phyloP scores from a whole-genome alignment of 1,284 basidiomycete species.

The Agaricales sp. region DNA sequence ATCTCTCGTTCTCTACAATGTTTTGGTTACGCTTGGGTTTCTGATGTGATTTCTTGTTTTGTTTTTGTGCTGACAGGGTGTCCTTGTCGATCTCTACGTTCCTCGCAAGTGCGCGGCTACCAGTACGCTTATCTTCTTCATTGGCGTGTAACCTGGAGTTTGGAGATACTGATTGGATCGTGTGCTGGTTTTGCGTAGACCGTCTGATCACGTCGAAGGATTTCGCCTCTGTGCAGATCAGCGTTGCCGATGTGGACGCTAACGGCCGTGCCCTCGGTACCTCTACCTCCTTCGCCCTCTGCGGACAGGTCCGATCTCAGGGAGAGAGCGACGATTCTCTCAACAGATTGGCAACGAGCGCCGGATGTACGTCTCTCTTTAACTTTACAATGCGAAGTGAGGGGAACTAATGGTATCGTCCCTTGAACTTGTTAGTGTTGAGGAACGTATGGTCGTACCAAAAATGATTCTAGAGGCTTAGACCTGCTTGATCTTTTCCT shows the following conservation, averaged over 20 bases:
- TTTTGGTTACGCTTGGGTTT: no score
- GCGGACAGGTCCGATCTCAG: slow-evolving; percentile 87
- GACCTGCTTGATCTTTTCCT: no score
- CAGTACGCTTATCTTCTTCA: slow-evolving; percentile 45
- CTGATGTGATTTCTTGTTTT: no score
- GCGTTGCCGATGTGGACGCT: slow-evolving; percentile 90
- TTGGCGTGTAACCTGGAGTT: slow-evolving; percentile 3
- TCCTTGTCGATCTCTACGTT: slow-evolving; percentile 99
- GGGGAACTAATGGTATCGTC: no score
- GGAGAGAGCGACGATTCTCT: slow-evolving; percentile 97
- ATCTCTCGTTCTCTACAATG: no score
- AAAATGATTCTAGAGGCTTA: no score
- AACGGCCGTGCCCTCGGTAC: slow-evolving; percentile 84
- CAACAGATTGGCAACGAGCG: slow-evolving; percentile 94
- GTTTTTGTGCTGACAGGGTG: slow-evolving; percentile 70
- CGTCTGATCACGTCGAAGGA: slow-evolving; percentile 98
- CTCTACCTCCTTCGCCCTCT: slow-evolving; percentile 89
- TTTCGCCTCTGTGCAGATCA: slow-evolving; percentile 97
- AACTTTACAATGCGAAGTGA: not conserved
- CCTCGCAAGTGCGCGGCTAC: slow-evolving; percentile 98
- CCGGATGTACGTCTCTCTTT: slow-evolving; percentile 68
- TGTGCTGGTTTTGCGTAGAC: no score
- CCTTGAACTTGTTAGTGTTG: no score
- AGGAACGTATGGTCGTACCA: not conserved
- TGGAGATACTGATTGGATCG: slow-evolving; percentile 9